Conservation (phyloP, 2,329 filamentous ascomycete species). For the Monosporascus sp. region DNA sequence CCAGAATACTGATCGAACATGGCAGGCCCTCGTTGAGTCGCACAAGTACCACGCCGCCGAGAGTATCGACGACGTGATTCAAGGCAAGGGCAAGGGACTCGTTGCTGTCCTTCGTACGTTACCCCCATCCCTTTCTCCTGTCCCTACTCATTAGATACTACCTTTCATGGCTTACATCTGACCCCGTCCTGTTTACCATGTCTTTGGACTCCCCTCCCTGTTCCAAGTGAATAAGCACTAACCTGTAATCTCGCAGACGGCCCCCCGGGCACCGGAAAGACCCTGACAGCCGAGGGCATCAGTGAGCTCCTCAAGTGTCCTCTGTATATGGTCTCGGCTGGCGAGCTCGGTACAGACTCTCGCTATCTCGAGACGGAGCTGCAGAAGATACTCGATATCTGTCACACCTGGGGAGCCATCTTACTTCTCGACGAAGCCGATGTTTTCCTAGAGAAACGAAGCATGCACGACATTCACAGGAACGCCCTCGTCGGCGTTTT, state of each 20-base stretch:
- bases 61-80: conserved; percentile 77
- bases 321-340: conserved; percentile 76
- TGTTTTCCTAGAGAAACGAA: conserved; percentile 77
- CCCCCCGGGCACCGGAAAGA: conserved; percentile 83
- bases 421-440: conserved; percentile 82
- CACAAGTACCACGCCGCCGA: conserved; percentile 77
- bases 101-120: conserved; percentile 63
- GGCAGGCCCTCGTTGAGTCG: conserved; percentile 67
- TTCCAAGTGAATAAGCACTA: not conserved
- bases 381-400: conserved; percentile 79
- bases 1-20: conserved; percentile 1
- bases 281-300: conserved; percentile 80
- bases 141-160: too few species aligned
- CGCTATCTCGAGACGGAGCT: conserved; percentile 68
- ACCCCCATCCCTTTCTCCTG: not conserved
- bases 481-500: conserved; percentile 87
- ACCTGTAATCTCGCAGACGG: conserved; percentile 42
- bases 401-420: conserved; percentile 80
- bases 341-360: conserved; percentile 75
- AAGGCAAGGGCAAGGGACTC: conserved; percentile 81
- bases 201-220: too few species aligned
- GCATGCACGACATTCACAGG: conserved; percentile 76
- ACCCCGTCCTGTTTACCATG: too few species aligned
- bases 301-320: conserved; percentile 77
- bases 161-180: too few species aligned